These are phyloP conservation scores for Pseudocercospora fuligena DNA, from an alignment of 2,329 filamentous ascomycete genomes.

Conservation along the genomic window DNA sequence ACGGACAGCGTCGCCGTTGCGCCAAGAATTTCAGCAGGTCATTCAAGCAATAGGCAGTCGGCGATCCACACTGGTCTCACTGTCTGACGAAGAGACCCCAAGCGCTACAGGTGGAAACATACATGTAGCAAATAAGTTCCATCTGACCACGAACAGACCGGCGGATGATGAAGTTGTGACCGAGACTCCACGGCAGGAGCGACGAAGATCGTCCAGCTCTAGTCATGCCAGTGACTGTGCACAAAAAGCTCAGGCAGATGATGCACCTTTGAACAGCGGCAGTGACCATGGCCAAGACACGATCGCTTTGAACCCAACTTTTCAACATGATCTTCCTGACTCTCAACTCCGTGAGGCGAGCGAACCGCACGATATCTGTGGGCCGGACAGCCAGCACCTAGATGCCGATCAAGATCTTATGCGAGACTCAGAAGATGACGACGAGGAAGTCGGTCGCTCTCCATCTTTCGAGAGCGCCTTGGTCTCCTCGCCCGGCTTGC, in stretches of 20 bases:
- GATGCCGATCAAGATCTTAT: neutral
- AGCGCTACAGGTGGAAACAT: neutral
- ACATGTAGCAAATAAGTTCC: neutral
- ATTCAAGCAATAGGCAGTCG: slow-evolving; percentile 6
- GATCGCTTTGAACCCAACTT: neutral
- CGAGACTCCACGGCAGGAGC: neutral
- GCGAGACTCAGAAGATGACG: neutral
- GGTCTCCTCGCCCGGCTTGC: neutral
- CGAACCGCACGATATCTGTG: neutral
- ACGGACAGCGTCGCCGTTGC: neutral
- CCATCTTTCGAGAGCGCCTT: neutral
- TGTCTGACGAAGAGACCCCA: neutral
- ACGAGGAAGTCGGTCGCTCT: neutral
- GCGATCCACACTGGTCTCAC: neutral
- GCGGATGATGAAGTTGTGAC: neutral
- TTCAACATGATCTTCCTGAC: neutral
- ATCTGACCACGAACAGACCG: neutral
- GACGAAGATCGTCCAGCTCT: neutral
- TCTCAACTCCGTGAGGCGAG: neutral
- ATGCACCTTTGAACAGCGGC: neutral
- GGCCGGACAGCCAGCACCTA: neutral
- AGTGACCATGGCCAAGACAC: neutral
- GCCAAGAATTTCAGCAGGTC: slow-evolving; percentile 4
- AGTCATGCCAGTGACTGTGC: neutral
- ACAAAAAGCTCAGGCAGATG: neutral